phyloP scores from a whole-genome alignment of 495 filamentous ascomycete genomes.

The Hypoxylon cercidicola region DNA sequence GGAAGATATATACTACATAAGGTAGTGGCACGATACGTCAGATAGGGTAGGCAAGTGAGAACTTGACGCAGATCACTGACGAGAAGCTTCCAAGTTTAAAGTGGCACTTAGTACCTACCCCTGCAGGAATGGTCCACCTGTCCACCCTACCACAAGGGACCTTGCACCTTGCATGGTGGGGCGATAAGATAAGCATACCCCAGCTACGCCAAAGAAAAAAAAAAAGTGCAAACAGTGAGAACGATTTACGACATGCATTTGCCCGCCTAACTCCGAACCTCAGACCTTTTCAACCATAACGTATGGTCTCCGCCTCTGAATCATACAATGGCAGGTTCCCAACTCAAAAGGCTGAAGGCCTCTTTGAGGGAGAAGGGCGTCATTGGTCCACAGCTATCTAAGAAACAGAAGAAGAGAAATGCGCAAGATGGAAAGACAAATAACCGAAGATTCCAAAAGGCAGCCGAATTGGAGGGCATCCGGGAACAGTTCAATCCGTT shows the following conservation, averaged over 20 bases:
- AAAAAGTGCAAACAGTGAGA: constrained; percentile 38
- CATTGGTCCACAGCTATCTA: constrained; percentile 86
- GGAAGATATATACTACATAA: background rate
- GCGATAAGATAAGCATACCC: constrained; percentile 38
- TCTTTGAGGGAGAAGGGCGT: constrained; percentile 89
- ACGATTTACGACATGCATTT: background rate
- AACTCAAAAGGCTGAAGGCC: constrained; percentile 93
- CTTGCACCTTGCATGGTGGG: background rate
- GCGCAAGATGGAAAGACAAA: constrained; percentile 69
- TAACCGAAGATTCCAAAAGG: constrained; percentile 76
- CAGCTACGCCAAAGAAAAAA: constrained; percentile 23
- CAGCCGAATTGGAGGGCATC: constrained; percentile 80
- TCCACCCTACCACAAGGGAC: background rate
- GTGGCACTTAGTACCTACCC: background rate
- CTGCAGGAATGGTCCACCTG: background rate
- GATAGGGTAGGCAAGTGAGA: no score
- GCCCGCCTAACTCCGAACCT: background rate
- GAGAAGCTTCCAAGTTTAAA: no score
- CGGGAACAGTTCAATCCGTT: constrained; percentile 98
- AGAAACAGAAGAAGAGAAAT: constrained; percentile 85
- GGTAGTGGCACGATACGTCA: no score
- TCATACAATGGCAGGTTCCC: constrained; percentile 84
- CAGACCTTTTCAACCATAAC: constrained; percentile 4
- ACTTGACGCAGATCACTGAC: no score
- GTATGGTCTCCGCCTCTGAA: background rate